Evolutionary conservation across 768 basidiomycete genomes (phyloP), one percentile per base, ranked within the genome.

Genomic region (Tephrocybe sp.): DNA sequence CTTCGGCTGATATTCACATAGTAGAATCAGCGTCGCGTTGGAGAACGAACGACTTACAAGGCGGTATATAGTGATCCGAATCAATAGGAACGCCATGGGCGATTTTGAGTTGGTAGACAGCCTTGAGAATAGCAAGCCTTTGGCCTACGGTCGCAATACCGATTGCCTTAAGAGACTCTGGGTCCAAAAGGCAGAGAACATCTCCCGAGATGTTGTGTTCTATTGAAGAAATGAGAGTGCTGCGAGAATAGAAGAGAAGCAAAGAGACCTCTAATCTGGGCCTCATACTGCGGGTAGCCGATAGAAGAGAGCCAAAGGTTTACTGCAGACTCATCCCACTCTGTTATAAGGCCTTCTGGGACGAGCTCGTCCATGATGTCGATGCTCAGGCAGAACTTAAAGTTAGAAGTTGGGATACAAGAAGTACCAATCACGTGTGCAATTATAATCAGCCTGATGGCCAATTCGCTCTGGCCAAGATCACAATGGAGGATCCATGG

Each of bases 131-230:
- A 39, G 89, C 77, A 32, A 99, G 72, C 49, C 97, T 78, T 68
- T 98, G 95, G 17, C 97, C 97, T 56, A 98, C 82, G 32, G 89
- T 91, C n/a, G 80, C 64, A 38, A 99, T 80, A 7, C 97, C 97
- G 49, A 98, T 73, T 38, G 89, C 85, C 68, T 89, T 91, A 57
- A 99, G 80, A 1, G 82, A 70, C 19, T 94, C 89, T n/a, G 84
- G 77, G 65, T 93, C 89, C 42, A 98, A 77, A 60, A 89, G 73
- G 55, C 87, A 84, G 6, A 99, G 79, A 1, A 92, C 83, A 56
- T 98, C 94, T 49, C 97, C 97, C 14, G 87, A 87, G 57, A 99
- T 91, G 55, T 83, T 87, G 67, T 99, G 89, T 65, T 94, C 96
- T 96, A 63, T 36, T 40, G 8, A 35, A 40, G 49, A 41, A 53